Conservation (phyloP, 2,329 filamentous ascomycete genomes). For the Hypomyces rosellus region DNA sequence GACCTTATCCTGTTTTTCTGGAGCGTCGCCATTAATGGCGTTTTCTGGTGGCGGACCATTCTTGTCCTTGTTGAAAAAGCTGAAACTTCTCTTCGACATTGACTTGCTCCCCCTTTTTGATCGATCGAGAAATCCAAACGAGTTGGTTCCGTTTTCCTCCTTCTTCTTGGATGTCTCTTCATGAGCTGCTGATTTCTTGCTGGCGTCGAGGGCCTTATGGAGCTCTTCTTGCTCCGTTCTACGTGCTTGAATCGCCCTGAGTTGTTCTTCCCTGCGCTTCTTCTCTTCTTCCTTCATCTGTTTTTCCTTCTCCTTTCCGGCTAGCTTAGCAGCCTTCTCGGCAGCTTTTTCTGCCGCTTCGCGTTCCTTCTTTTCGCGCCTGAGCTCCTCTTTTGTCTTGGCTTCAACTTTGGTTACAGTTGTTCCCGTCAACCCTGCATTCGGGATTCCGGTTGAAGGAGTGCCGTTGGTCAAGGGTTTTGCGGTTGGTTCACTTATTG, state of each 20-base stretch:
- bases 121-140: constrained; percentile 51
- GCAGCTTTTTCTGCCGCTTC: constrained; percentile 49
- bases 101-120: constrained; percentile 70
- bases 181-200: constrained; percentile 55
- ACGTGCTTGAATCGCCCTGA: constrained; percentile 44
- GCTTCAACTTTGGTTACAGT: constrained; percentile 20
- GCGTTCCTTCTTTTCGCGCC: constrained; percentile 63
- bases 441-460: background rate
- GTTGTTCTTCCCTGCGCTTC: constrained; percentile 45
- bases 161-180: constrained; percentile 38
- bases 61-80: constrained; percentile 55
- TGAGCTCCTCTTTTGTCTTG: constrained; percentile 55
- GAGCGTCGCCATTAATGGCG: constrained; percentile 24
- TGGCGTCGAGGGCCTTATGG: constrained; percentile 58
- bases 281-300: constrained; percentile 34
- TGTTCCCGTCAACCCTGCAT: constrained; percentile 14
- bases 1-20: constrained; percentile 43
- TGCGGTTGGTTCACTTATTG: background rate
- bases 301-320: constrained; percentile 42
- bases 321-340: constrained; percentile 31
- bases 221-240: constrained; percentile 57
- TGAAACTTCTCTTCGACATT: constrained; percentile 69
- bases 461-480: background rate
- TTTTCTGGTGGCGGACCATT: constrained; percentile 20
- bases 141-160: constrained; percentile 33